Base-by-base conservation (phyloP, 129 eudicot genomes). In the Rutidosis leptorrhynchoides region DNA sequence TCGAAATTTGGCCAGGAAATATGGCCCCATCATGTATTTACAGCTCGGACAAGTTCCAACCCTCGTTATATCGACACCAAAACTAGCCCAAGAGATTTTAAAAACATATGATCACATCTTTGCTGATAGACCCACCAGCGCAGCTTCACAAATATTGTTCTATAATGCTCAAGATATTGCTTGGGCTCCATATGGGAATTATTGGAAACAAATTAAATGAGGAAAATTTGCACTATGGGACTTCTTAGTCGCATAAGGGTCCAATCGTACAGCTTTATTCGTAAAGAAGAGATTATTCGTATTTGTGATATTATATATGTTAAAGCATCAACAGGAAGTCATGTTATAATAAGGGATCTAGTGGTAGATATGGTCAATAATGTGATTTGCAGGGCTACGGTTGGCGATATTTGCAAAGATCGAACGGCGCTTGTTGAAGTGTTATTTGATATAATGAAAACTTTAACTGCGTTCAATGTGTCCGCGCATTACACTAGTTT, bases 181-280 rank as follows among this genome's bases (percentile, higher is more conserved):
- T 8, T 76, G 66, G 53, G 49, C 76, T 62, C 61, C 66, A 23
- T 51, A 62, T 15, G 71, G 76, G 4, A 42, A 76, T 0, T 76
- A 76, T 42, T 69, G 76, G 76, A 76, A 69, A 21, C 80, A 69
- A 58, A 43, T 76, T 76, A 69, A 58, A 43, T 76, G 53, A 65
- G 63, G 23, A 76, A 76, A 64, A 69, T 76, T 0, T 55, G 67
- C 19, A 69, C 54, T 8, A 0, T 69, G 55, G 81, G 64, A 30
- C 81, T 70, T 60, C 70, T 70, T 6, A 70, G 77, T 56, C 14
- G 48, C 10, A 77, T 56, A 3, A 71, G 51, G 23, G 58, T 42
- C 24, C 58, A 45, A n/a, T 62, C 76, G 0, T 77, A 61, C 19
- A 30, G 51, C 57, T 55, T 35, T 5, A 64, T 70, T 19, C 58